Conservation (phyloP, 169 alveolate species). For the Eimeria necatrix region DNA sequence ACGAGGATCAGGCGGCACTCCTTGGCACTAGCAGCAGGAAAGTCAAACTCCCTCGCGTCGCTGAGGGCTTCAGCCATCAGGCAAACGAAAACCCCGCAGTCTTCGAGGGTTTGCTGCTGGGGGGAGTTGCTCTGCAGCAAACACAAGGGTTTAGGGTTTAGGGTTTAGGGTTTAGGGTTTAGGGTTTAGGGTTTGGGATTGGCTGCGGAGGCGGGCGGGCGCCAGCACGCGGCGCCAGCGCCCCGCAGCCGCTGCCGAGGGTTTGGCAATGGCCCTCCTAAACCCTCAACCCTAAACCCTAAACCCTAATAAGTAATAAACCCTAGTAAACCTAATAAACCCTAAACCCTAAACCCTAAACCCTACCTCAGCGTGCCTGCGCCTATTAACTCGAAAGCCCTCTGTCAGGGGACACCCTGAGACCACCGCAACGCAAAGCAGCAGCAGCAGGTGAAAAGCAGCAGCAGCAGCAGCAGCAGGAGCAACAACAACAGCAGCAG, state of each 20-base stretch:
- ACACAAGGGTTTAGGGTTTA: neutral
- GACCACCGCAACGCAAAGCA: neutral
- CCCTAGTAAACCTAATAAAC: no score
- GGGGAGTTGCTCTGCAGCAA: constrained; percentile 10
- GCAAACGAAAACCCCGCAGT: constrained; percentile 41
- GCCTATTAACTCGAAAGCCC: neutral
- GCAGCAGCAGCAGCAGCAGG: neutral
- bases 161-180: constrained; percentile 13
- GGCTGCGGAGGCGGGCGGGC: no score
- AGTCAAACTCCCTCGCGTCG: constrained; percentile 8
- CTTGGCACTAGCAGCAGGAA: neutral
- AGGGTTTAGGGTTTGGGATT: neutral
- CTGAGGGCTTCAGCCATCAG: constrained; percentile 14
- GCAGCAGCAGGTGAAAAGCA: constrained; percentile 10
- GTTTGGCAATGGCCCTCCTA: neutral
- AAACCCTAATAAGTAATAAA: no score
- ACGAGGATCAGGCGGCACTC: constrained; percentile 4
- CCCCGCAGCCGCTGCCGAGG: neutral
- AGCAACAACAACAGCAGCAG: neutral
- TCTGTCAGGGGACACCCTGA: neutral
- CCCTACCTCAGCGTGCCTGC: neutral
- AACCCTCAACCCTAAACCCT: neutral
- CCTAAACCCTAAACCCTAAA: no score
- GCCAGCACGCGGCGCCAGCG: no score
- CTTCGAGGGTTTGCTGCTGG: constrained; percentile 44